Evolutionary conservation across 148 eudicot species (phyloP).

Genomic region (Heliamphora exappendiculata): DNA sequence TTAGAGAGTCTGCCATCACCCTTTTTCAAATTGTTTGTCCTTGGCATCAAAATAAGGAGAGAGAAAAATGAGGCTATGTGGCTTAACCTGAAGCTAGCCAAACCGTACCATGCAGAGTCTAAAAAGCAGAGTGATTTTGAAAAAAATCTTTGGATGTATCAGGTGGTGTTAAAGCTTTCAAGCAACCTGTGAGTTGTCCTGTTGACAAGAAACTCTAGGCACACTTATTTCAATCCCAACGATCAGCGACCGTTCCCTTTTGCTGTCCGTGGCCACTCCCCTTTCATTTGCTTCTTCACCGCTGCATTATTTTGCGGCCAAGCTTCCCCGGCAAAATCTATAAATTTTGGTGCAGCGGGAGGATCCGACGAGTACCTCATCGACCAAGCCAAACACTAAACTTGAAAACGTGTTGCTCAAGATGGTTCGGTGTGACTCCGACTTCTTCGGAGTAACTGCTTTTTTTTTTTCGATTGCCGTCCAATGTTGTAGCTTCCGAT

Average conservation of each 20-base stretch:
- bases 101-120: too few relatives aligned
- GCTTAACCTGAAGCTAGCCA: too few relatives aligned
- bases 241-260: neutral
- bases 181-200: too few relatives aligned
- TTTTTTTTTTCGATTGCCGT: conserved; percentile 51
- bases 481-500: conserved; percentile 13
- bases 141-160: too few relatives aligned
- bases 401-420: conserved; percentile 72
- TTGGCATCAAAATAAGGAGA: too few relatives aligned
- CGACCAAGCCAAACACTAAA: conserved; percentile 29
- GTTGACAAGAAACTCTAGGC: conserved; percentile 1
- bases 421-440: conserved; percentile 87
- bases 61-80: too few relatives aligned
- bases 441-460: conserved; percentile 84
- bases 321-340: conserved; percentile 9
- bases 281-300: conserved; percentile 29
- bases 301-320: conserved; percentile 6
- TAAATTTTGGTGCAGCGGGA: conserved; percentile 31
- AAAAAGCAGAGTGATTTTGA: too few relatives aligned
- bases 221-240: too few relatives aligned
- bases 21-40: too few relatives aligned
- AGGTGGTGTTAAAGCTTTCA: too few relatives aligned
- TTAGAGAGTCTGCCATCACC: too few relatives aligned
- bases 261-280: conserved; percentile 40
- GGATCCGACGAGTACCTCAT: conserved; percentile 20